Evolutionary conservation across 257 asterid genomes (phyloP).

Genomic region (Orobanche coerulescens): DNA sequence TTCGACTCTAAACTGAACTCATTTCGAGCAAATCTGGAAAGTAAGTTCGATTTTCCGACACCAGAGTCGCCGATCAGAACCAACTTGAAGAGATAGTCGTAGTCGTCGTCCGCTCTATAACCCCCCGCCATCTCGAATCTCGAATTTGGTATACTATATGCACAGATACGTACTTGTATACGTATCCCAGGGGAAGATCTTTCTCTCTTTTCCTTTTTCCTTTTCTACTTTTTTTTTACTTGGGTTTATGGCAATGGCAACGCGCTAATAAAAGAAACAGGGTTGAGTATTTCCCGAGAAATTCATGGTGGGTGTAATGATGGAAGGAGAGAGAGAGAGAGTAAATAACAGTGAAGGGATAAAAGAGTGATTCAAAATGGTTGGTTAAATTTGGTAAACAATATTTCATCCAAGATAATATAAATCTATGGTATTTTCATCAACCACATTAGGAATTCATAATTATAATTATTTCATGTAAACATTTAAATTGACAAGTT

Average conservation of each 20-base stretch:
- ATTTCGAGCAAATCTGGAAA: slow-evolving; percentile 22
- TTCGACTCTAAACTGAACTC: slow-evolving; percentile 30
- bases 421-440: too few relatives aligned
- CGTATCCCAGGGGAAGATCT: neutral
- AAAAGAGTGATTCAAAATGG: neutral
- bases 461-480: too few relatives aligned
- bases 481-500: too few relatives aligned
- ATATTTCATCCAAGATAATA: too few relatives aligned
- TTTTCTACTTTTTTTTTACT: neutral
- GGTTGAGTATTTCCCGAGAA: slow-evolving; percentile 3
- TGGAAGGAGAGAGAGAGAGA: slow-evolving; percentile 11
- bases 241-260: neutral
- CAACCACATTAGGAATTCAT: too few relatives aligned
- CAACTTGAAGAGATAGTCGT: slow-evolving; percentile 29
- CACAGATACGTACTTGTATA: neutral
- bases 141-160: neutral
- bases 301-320: slow-evolving; percentile 12
- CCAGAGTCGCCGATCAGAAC: slow-evolving; percentile 32
- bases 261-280: neutral
- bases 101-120: slow-evolving; percentile 29
- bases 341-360: neutral
- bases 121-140: slow-evolving; percentile 21
- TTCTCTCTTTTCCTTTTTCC: neutral
- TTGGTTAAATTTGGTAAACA: too few relatives aligned
- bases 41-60: slow-evolving; percentile 26